These are phyloP conservation scores for Backusella westeae DNA, from an alignment of 192 early-diverging fungal species.

Conservation along the genomic window DNA sequence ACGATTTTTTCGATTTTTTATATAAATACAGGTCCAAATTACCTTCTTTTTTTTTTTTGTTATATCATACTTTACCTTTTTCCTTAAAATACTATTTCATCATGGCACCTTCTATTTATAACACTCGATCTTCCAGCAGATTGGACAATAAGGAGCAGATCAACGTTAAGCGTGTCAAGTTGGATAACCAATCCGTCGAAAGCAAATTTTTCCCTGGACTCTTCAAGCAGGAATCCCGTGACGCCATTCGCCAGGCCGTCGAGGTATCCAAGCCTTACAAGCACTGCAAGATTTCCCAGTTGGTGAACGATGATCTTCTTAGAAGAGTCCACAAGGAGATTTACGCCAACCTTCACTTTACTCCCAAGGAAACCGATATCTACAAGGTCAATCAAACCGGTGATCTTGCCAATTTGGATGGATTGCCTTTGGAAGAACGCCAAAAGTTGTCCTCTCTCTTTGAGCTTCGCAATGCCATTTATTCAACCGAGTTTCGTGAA, in stretches of 20 bases:
- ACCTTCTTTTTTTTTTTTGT: background rate
- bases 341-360: constrained; percentile 57
- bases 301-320: constrained; percentile 62
- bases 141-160: background rate
- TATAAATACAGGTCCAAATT: background rate
- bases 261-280: constrained; percentile 53
- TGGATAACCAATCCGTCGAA: background rate
- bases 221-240: background rate
- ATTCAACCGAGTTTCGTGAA: constrained; percentile 68
- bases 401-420: constrained; percentile 80
- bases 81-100: background rate
- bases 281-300: constrained; percentile 57
- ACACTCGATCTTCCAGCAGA: background rate
- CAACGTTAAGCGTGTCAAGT: background rate
- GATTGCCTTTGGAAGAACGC: constrained; percentile 56
- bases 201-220: constrained; percentile 5
- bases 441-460: constrained; percentile 51
- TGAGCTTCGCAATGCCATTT: constrained; percentile 69
- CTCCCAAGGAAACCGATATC: constrained; percentile 84
- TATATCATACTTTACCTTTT: background rate
- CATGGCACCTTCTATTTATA: background rate
- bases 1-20: background rate
- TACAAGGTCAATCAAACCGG: constrained; percentile 79
- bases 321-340: constrained; percentile 63
- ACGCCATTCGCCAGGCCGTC: constrained; percentile 3